Evolutionary conservation across 192 early-diverging fungal species (phyloP).

Genomic region (Backusella mclennaniae): DNA sequence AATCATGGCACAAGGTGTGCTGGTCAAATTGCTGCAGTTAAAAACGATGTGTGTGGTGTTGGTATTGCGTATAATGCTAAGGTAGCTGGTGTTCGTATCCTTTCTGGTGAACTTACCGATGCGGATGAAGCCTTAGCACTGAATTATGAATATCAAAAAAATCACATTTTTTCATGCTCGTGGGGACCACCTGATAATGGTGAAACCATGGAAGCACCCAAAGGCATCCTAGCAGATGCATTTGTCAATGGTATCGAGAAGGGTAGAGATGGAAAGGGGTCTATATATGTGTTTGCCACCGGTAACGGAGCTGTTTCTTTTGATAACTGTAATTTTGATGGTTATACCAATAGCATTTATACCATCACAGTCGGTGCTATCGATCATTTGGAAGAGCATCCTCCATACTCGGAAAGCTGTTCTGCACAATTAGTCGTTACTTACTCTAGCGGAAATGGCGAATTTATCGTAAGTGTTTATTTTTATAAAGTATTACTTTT

Average conservation of each 20-base stretch:
- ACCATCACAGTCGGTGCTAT: conserved; percentile 92
- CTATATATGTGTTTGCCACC: conserved; percentile 90
- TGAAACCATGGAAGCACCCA: conserved; percentile 71
- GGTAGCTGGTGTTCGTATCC: conserved; percentile 77
- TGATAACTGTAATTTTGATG: conserved; percentile 97
- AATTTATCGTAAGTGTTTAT: conserved; percentile 67
- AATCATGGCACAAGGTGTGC: conserved; percentile 87
- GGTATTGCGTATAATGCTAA: conserved; percentile 76
- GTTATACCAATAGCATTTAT: conserved; percentile 95
- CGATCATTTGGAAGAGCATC: conserved; percentile 70
- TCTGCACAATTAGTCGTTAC: conserved; percentile 88
- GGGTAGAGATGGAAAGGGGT: conserved; percentile 75
- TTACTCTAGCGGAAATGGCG: conserved; percentile 74
- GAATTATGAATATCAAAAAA: conserved; percentile 76
- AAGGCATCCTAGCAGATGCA: conserved; percentile 66
- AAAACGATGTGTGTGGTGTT: conserved; percentile 79
- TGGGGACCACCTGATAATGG: conserved; percentile 90
- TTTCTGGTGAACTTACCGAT: conserved; percentile 74
- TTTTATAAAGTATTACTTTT: background rate
- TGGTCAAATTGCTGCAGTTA: conserved; percentile 79
- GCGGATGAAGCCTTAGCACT: conserved; percentile 79
- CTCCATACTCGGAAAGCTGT: conserved; percentile 87
- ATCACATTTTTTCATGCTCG: conserved; percentile 83
- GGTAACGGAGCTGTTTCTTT: conserved; percentile 80
- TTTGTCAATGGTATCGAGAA: conserved; percentile 71